Evolutionary conservation across 371 early-diverging fungal species (phyloP), one percentile per base, ranked within the genome.

Genomic region (Lichtheimia hyalospora): DNA sequence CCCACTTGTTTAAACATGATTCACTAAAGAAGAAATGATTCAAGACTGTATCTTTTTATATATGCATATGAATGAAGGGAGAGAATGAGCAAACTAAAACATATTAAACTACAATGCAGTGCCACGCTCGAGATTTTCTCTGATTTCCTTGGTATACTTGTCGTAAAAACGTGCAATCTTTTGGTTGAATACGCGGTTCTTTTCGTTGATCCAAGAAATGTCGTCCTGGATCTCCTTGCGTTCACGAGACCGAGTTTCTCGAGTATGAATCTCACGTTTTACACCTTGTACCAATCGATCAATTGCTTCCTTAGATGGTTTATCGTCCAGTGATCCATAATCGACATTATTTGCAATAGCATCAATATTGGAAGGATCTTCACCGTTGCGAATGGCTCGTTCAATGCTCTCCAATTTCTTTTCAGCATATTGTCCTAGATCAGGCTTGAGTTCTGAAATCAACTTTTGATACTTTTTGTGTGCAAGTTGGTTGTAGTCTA

Each of bases 201-300:
- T 84, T 58, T 97, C 96, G 69, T 97, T 97, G 82, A 98, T 97
- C 75, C 93, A 96, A 16, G 95, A 92, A 59, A 98, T 92, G 58
- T 94, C 94, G 24, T 92, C 96, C 49, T 87, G 90, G 58, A 81
- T 73, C 48, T 90, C 85, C 61, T 89, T 84, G 63, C 89, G 80
- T 44, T 84, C 83, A 52, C 86, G 83, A n/a, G 89, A 89, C 65
- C 87, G 87, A 46, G 86, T 86, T 25, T 81, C 77, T 27, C 93
- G 84, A 39, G 79, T 79, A 40, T 84, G 84, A 59, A 86, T 82
- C 59, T 95, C 91, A 66, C 92, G 89, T 59, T 87, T 81, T 15
- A 94, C 83, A 51, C 90, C 87, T 3, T 74, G 72, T 1, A 86
- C 94, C 57, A 97, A 66, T 51, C 85, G 80, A 24, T 93, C 87